Percentiles rank a stretch among this genome's conserved stretches.
Evolutionary conservation across 148 eudicot species (phyloP).

Genomic region (Nyssa sinensis): DNA sequence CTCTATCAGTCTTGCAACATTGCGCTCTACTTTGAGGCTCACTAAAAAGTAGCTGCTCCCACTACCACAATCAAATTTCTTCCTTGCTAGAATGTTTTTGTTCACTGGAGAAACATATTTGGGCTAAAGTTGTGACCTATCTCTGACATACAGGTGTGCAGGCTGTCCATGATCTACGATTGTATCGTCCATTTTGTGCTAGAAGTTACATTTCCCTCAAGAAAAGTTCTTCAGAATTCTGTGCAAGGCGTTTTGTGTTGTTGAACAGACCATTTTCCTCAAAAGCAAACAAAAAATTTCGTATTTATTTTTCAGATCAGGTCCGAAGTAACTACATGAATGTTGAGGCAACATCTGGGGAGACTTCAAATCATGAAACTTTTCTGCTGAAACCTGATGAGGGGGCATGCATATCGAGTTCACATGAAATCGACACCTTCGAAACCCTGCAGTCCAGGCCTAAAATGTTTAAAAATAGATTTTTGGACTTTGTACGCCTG

Average conservation of each 20-base stretch:
- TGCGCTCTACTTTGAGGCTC: background rate
- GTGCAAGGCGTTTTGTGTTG: constrained; percentile 26
- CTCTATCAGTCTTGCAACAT: background rate
- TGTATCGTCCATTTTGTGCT: constrained; percentile 19
- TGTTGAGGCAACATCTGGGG: constrained; percentile 41
- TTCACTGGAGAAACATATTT: background rate
- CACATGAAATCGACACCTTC: constrained; percentile 15
- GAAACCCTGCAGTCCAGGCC: constrained; percentile 31
- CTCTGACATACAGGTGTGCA: constrained; percentile 28
- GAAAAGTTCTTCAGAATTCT: constrained; percentile 22
- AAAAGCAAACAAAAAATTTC: constrained; percentile 29
- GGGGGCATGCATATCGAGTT: constrained; percentile 16
- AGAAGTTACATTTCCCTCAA: constrained; percentile 27
- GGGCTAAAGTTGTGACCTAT: background rate
- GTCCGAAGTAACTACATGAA: constrained; percentile 20
- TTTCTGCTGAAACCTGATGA: constrained; percentile 32
- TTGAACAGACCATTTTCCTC: constrained; percentile 26
- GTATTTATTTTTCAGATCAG: constrained; percentile 18
- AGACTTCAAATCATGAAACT: constrained; percentile 38
- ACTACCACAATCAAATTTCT: background rate
- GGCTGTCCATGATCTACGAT: constrained; percentile 15
- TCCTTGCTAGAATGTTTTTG: background rate
- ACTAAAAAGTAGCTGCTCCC: background rate
- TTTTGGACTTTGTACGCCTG: constrained; percentile 56
- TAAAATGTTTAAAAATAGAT: constrained; percentile 61